Conservation (phyloP, 2,329 filamentous ascomycete species). For the Clarireedia paspali region DNA sequence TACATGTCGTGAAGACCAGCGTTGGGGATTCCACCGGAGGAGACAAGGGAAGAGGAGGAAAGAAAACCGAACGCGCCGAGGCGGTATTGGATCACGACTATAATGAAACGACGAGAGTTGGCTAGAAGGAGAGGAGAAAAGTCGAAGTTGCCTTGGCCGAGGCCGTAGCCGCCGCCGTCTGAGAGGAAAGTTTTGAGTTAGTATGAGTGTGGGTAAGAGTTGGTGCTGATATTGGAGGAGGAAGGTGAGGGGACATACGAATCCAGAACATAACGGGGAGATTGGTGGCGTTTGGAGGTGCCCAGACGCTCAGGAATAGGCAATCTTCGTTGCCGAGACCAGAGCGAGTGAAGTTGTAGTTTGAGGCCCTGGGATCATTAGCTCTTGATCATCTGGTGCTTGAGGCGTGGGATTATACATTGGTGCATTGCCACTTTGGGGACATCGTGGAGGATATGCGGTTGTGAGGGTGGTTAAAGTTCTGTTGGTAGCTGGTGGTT, state of each 20-base stretch:
- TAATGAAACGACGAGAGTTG: conserved; percentile 43
- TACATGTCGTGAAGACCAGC: conserved; percentile 56
- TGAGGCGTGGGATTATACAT: neutral
- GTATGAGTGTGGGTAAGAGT: conserved; percentile 7
- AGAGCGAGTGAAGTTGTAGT: conserved; percentile 10
- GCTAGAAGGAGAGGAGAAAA: conserved; percentile 36
- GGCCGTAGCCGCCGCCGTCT: conserved; percentile 30
- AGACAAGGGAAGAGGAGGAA: conserved; percentile 46
- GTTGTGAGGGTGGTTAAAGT: conserved; percentile 22
- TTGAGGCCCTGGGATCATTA: neutral
- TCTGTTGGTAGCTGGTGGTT: conserved; percentile 17
- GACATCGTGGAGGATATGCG: conserved; percentile 28
- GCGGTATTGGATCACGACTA: conserved; percentile 54
- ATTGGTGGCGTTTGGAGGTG: conserved; percentile 32
- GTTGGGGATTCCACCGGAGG: conserved; percentile 49
- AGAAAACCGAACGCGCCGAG: conserved; percentile 65
- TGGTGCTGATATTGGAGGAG: conserved; percentile 10
- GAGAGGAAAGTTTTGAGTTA: conserved; percentile 22
- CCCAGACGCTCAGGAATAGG: conserved; percentile 31
- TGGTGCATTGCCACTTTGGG: conserved; percentile 24
- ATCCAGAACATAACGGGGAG: conserved; percentile 36
- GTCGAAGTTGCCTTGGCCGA: conserved; percentile 28
- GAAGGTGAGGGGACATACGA: conserved; percentile 16
- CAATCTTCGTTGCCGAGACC: conserved; percentile 29
- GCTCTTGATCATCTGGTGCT: neutral